Conservation (phyloP, 139 green algal species). For the Gonium pectorale region DNA sequence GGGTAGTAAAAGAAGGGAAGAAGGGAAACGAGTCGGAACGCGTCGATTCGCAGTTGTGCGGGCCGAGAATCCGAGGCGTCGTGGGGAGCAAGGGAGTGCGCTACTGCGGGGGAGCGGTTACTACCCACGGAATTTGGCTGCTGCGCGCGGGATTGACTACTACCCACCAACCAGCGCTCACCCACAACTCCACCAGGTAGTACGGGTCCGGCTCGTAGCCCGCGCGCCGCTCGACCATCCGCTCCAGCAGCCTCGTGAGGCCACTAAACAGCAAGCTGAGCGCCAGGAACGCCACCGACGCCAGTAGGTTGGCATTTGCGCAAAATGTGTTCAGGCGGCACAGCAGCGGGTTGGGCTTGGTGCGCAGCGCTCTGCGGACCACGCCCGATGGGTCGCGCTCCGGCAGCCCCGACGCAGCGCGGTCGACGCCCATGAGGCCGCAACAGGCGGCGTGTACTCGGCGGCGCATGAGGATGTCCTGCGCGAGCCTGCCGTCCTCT, state of each 20-base stretch:
- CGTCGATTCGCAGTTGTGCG: no score
- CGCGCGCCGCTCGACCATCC: not conserved
- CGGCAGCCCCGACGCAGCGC: not conserved
- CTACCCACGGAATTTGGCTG: no score
- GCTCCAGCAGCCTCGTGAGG: not conserved
- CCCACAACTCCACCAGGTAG: not conserved
- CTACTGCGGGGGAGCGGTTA: no score
- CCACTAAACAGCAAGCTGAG: conserved; percentile 5
- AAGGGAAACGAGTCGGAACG: no score
- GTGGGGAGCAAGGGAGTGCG: no score
- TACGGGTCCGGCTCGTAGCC: conserved; percentile 34
- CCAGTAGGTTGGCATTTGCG: conserved; percentile 19
- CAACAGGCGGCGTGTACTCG: not conserved
- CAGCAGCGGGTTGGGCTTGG: conserved; percentile 1
- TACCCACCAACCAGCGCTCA: no score
- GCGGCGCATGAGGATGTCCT: not conserved
- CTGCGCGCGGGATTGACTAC: no score
- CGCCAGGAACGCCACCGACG: not conserved
- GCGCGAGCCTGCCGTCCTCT: not conserved
- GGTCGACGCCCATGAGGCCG: not conserved
- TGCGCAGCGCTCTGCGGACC: no score
- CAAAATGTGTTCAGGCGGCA: conserved; percentile 3
- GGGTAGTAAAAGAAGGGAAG: no score
- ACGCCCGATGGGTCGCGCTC: not conserved
- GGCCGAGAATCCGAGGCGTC: no score